phyloP scores from a whole-genome alignment of 805 yeast genomes.

The Cyberlindnera nakhonratchasimensis region DNA sequence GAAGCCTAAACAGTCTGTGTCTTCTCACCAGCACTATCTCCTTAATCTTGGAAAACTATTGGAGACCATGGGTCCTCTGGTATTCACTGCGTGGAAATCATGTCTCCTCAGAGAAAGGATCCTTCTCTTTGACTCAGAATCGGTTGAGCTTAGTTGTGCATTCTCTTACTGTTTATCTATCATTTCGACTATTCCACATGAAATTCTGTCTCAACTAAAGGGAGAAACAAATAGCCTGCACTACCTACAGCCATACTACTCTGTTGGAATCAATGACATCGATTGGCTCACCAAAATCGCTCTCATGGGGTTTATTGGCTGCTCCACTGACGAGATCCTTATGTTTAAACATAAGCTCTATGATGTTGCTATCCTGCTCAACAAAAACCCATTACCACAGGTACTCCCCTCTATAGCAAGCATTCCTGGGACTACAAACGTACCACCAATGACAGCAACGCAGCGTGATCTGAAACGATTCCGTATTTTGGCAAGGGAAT shows the following conservation, averaged over 20 bases:
- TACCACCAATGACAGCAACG: conserved; percentile 26
- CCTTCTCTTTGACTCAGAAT: conserved; percentile 38
- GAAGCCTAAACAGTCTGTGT: not conserved
- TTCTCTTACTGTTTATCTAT: conserved; percentile 57
- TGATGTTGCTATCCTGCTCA: conserved; percentile 39
- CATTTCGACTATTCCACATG: conserved; percentile 61
- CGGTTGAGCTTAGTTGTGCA: conserved; percentile 41
- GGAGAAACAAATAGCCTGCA: conserved; percentile 24
- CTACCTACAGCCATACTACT: conserved; percentile 47
- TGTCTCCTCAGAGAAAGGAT: conserved; percentile 56
- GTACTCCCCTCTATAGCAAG: conserved; percentile 11
- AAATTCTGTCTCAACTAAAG: conserved; percentile 37
- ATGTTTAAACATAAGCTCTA: conserved; percentile 49
- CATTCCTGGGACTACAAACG: conserved; percentile 11
- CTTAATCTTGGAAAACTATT: conserved; percentile 44
- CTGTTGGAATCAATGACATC: conserved; percentile 59
- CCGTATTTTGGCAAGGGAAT: conserved; percentile 27
- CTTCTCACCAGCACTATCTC: conserved; percentile 39
- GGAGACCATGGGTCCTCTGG: conserved; percentile 57
- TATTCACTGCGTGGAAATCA: conserved; percentile 62
- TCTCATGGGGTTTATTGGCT: conserved; percentile 45
- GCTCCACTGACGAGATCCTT: conserved; percentile 65
- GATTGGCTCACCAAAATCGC: conserved; percentile 30
- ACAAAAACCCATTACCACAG: conserved; percentile 8
- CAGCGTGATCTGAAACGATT: conserved; percentile 38